Percentiles rank a stretch among this genome's conserved stretches.
Conservation (phyloP, 2,329 filamentous ascomycete species). For the Conoideocrella luteorostrata region DNA sequence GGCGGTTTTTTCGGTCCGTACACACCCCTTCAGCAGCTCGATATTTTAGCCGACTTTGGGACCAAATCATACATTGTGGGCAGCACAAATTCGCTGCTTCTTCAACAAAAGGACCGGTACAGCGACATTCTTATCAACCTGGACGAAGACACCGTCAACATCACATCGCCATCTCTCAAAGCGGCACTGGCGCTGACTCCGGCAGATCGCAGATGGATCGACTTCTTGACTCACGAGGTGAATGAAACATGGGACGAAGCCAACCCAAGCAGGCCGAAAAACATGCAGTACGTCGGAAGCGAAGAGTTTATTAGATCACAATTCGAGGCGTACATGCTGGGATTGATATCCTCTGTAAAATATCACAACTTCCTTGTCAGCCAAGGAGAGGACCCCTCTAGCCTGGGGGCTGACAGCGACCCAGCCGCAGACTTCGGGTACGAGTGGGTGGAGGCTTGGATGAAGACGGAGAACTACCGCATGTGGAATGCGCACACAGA, state of each 20-base stretch:
- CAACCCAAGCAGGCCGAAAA: slow-evolving; percentile 85
- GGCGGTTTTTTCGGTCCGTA: slow-evolving; percentile 95
- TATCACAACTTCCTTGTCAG: slow-evolving; percentile 71
- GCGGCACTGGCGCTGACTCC: slow-evolving; percentile 71
- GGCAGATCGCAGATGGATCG: slow-evolving; percentile 92
- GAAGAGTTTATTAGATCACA: slow-evolving; percentile 97
- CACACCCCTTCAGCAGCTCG: slow-evolving; percentile 90
- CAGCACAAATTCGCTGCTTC: slow-evolving; percentile 87
- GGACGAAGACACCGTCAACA: slow-evolving; percentile 79
- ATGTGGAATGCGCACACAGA: slow-evolving; percentile 80
- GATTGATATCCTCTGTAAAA: slow-evolving; percentile 80
- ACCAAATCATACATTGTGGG: slow-evolving; percentile 98
- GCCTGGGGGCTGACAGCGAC: slow-evolving; percentile 70
- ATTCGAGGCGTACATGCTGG: slow-evolving; percentile 93
- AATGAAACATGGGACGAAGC: slow-evolving; percentile 95
- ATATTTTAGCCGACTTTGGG: slow-evolving; percentile 84
- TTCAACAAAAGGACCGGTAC: slow-evolving; percentile 93
- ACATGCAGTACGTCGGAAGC: slow-evolving; percentile 87
- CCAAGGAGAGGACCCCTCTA: slow-evolving; percentile 61
- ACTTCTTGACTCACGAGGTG: slow-evolving; percentile 86
- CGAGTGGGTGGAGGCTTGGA: slow-evolving; percentile 86
- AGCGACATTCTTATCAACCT: slow-evolving; percentile 95
- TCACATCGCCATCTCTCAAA: slow-evolving; percentile 73
- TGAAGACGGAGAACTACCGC: slow-evolving; percentile 80
- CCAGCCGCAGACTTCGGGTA: slow-evolving; percentile 75